Evolutionary conservation across 768 basidiomycete genomes (phyloP).

Genomic region (Trametes cingulata): DNA sequence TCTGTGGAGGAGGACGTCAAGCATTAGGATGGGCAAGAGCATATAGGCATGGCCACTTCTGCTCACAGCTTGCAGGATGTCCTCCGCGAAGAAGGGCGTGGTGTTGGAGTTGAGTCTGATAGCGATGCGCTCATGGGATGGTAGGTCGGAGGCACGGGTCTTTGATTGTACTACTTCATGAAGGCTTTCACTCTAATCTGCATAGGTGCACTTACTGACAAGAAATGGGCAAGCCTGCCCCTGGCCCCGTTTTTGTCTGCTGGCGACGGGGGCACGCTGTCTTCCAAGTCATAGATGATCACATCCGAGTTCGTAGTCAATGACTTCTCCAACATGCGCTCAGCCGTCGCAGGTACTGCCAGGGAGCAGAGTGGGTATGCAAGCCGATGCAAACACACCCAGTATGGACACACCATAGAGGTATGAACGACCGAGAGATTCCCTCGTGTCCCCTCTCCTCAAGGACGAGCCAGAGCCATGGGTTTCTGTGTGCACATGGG

Average conservation of each 20-base stretch:
- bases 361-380: background rate
- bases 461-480: too few relatives aligned
- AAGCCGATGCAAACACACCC: background rate
- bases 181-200: background rate
- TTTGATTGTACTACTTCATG: background rate
- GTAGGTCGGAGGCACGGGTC: slow-evolving; percentile 32
- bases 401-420: background rate
- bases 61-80: slow-evolving; percentile 58
- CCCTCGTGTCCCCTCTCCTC: too few relatives aligned
- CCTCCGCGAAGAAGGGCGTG: slow-evolving; percentile 66
- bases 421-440: background rate
- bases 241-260: slow-evolving; percentile 64
- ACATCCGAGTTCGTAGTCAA: slow-evolving; percentile 64
- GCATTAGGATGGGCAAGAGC: too few relatives aligned
- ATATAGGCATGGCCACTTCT: too few relatives aligned
- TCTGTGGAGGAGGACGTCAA: slow-evolving; percentile 33
- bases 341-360: slow-evolving; percentile 76
- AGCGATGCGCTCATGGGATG: slow-evolving; percentile 54
- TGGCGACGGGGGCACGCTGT: slow-evolving; percentile 68
- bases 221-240: slow-evolving; percentile 52
- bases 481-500: too few relatives aligned
- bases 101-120: slow-evolving; percentile 69
- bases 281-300: slow-evolving; percentile 87
- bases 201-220: slow-evolving; percentile 43
- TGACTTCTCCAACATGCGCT: slow-evolving; percentile 82